A percentile compares a stretch with the other conserved stretches of the same genome.
These are phyloP conservation scores for Dothideomycetes sp. DNA, from an alignment of 2,329 filamentous ascomycete species.

Conservation along the genomic window DNA sequence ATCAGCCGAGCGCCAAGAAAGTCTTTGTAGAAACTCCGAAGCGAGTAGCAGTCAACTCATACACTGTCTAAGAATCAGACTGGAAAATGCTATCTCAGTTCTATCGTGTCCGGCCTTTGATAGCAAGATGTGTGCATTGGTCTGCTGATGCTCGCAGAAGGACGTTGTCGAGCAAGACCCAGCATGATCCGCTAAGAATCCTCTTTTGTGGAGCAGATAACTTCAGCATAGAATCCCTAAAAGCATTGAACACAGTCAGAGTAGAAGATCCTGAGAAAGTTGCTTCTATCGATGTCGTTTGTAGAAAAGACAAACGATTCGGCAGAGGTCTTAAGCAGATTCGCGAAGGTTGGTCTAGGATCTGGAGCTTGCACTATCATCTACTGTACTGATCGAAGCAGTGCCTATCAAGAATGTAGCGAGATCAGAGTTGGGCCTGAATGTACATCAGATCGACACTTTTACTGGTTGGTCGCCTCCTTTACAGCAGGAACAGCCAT, in stretches of 20 bases:
- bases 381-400: slow-evolving; percentile 27
- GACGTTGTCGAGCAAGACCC: slow-evolving; percentile 4
- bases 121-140: no score
- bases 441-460: slow-evolving; percentile 66
- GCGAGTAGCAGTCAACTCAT: no score
- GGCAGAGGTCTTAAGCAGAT: slow-evolving; percentile 65
- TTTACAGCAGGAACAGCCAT: slow-evolving; percentile 32
- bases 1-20: no score
- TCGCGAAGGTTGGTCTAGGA: slow-evolving; percentile 47
- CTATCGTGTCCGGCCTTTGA: no score
- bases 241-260: slow-evolving; percentile 48
- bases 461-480: slow-evolving; percentile 75
- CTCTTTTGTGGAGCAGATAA: slow-evolving; percentile 91
- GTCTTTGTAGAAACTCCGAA: no score
- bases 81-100: no score
- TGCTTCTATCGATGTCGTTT: slow-evolving; percentile 74
- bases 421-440: slow-evolving; percentile 48
- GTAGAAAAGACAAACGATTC: slow-evolving; percentile 65
- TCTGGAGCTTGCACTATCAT: background rate
- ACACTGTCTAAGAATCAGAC: no score
- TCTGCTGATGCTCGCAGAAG: no score
- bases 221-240: slow-evolving; percentile 73
- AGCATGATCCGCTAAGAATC: slow-evolving; percentile 57
- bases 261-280: slow-evolving; percentile 51
- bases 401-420: slow-evolving; percentile 67